Evolutionary conservation across 768 basidiomycete genomes (phyloP), one percentile per base, ranked within the genome.

Genomic region (Suillus paluster): DNA sequence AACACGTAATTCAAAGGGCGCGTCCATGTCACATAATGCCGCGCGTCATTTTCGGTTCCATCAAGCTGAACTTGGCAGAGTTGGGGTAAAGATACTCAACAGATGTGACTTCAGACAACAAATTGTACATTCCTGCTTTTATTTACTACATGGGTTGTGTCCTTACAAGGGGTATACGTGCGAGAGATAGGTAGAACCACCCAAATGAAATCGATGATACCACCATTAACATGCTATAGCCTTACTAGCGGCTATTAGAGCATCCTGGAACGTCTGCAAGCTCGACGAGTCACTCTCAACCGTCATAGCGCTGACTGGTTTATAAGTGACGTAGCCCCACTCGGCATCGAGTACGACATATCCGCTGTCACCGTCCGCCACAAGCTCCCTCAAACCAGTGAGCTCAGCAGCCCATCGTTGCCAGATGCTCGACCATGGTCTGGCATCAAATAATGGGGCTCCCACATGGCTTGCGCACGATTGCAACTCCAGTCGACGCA

Each of bases 401-500:
- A 74, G 68, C 41, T 75, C 74, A 4, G 57, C 58, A 9, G 61
- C 58, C 10, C 74, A 45, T 11, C 64, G 65, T 4, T 67, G 58
- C 73, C 73, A 74, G 14, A 74, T 72, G 19, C 63, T 64, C 21
- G 69, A 65, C 73, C 73, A 74, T 30, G 46, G 66, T 44, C 74
- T 69, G 12, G 68, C 2, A 34, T 69, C 58, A n/a, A 60, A 56
- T 15, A 61, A 38, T 3, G n/a, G 6, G n/a, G 33, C 62, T n/a
- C 64, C 55, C 2, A 65, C 65, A 30, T 74, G 75, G 54, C 68
- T 75, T 1, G 68, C 53, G 39, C 74, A 74, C 2, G 67, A 69
- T 41, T n/a, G 62, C 27, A 74, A 41, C 25, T 75, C 73, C 7
- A 74, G 53, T 30, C 59, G 66, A 5, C 66, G 69, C 5, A 74